Evolutionary conservation across 2,329 filamentous ascomycete species (phyloP).

Genomic region (Paracoccidioides lutzii): DNA sequence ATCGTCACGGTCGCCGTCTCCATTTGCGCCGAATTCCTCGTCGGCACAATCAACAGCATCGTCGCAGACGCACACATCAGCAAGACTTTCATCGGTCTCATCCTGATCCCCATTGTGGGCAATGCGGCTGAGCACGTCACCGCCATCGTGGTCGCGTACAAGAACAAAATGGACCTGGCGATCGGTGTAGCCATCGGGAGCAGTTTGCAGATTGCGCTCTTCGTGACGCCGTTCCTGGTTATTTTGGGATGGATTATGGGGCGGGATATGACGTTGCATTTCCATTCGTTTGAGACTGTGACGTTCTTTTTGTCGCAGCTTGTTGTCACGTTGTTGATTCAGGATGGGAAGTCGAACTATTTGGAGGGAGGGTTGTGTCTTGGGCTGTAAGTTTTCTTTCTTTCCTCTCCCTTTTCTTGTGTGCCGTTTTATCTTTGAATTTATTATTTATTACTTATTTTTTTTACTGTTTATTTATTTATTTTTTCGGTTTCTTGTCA

Average conservation of each 20-base stretch:
- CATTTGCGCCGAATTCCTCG: constrained; percentile 63
- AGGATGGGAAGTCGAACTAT: constrained; percentile 75
- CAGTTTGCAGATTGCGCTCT: constrained; percentile 69
- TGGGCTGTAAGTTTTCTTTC: constrained; percentile 34
- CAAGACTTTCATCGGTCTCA: constrained; percentile 69
- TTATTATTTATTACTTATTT: not conserved
- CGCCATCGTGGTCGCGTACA: constrained; percentile 62
- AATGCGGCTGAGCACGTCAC: constrained; percentile 74
- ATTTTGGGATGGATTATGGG: constrained; percentile 67
- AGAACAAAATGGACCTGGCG: constrained; percentile 55
- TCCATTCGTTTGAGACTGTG: constrained; percentile 68
- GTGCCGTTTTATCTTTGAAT: not conserved
- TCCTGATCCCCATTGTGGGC: constrained; percentile 66
- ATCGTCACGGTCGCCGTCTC: constrained; percentile 57
- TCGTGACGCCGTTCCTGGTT: constrained; percentile 68
- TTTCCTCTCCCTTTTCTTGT: not conserved
- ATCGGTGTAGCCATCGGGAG: constrained; percentile 73
- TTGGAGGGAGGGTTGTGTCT: constrained; percentile 64
- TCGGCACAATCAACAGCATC: constrained; percentile 61
- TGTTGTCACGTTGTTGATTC: constrained; percentile 60
- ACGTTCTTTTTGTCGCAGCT: constrained; percentile 63
- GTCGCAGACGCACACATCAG: constrained; percentile 59
- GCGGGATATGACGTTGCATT: constrained; percentile 62
- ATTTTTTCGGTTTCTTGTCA: not conserved
- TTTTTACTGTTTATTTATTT: not conserved